Evolutionary conservation across 345 rosid species (phyloP), one percentile per base, ranked within the genome.

Genomic region (Microthlaspi erraticum): DNA sequence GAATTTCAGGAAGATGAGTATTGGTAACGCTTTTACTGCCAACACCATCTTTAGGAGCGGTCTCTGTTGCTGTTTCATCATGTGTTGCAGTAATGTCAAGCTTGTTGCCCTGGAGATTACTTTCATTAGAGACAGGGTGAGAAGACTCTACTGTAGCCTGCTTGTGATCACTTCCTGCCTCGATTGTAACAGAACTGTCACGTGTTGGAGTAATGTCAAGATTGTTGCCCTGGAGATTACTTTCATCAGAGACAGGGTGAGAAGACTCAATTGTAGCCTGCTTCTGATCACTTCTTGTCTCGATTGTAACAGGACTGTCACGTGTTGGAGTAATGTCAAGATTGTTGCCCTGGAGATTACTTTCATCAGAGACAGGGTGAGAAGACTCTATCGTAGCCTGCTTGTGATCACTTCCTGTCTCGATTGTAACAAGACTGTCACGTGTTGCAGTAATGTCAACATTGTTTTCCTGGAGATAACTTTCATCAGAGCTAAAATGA

Each of bases 301-400:
- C 53, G 7, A 39, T 10, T 0, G 43, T 42, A 31, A 37, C 23
- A 20, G 23, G 23, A 20, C 1, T 20, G 23, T 43, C 62, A 51
- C 9, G 5, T 29, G 18, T 39, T 50, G 66, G 48, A 50, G 38
- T 5, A 18, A 58, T 7, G 61, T 39, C 37, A 55, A 31, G 50
- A 32, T 38, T 49, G 53, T 58, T 34, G 6, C 32, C 53, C 52
- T 26, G 44, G 59, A 46, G 45, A 73, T 13, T 48, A 65, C 1
- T 11, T 37, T 41, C 60, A 32, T 58, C 46, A 37, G 71, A 39
- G 4, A 1, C 10, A 19, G 66, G 34, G 10, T 6, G 43, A 56
- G 50, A 14, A 33, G 45, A 32, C 51, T 74, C 67, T 20, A 32
- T 0, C 2, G 59, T 10, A 33, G 9, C 62, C 60, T 2, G 65